These are phyloP conservation scores for Aschersonia sp. DNA, from an alignment of 2,329 filamentous ascomycete genomes.

Conservation along the genomic window DNA sequence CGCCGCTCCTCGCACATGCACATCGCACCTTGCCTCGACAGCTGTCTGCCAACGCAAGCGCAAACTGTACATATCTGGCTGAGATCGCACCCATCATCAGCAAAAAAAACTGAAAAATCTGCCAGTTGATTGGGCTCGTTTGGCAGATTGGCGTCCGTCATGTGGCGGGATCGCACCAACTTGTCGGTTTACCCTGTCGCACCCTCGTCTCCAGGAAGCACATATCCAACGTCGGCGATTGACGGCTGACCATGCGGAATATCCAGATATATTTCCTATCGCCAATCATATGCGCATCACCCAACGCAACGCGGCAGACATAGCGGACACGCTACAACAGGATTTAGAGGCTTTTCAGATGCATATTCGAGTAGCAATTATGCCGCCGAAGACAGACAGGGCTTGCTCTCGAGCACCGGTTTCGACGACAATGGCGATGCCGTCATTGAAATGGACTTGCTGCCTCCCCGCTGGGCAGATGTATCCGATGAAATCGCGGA, in stretches of 20 bases:
- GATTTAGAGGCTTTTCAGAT: constrained; percentile 44
- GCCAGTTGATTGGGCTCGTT: not conserved
- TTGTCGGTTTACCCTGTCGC: constrained; percentile 47
- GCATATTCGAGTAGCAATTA: constrained; percentile 34
- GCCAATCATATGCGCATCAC: constrained; percentile 94
- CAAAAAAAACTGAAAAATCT: not conserved
- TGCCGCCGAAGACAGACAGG: constrained; percentile 45
- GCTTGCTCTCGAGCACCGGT: constrained; percentile 67
- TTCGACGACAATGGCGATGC: constrained; percentile 82
- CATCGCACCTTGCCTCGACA: no score
- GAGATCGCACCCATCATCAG: not conserved
- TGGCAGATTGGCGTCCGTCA: constrained; percentile 42
- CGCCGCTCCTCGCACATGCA: no score
- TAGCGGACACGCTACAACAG: constrained; percentile 27
- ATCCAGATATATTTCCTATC: constrained; percentile 88
- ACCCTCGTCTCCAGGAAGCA: not conserved
- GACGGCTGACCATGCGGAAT: not conserved
- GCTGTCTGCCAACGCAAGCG: no score
- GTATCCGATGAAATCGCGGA: constrained; percentile 88
- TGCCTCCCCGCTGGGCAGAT: constrained; percentile 92
- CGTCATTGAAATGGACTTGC: constrained; percentile 94
- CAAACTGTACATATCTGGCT: no score
- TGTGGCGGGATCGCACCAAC: constrained; percentile 99
- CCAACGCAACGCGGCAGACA: constrained; percentile 73
- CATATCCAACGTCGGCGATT: not conserved